These are phyloP conservation scores for Zangia roseola DNA, from an alignment of 768 basidiomycete genomes.

Conservation along the genomic window DNA sequence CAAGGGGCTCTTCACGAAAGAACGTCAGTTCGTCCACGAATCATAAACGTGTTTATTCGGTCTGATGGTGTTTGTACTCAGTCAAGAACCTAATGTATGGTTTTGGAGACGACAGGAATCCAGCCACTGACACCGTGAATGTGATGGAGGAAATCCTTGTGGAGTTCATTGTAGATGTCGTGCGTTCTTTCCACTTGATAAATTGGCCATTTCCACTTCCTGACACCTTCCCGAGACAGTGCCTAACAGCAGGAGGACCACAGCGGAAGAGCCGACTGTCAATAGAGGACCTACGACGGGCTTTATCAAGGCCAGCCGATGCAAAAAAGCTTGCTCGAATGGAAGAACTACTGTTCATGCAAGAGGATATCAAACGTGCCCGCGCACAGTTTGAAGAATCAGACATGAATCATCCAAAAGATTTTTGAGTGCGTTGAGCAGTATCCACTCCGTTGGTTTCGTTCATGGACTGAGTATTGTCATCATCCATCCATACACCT, in stretches of 20 bases:
- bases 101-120: conserved; percentile 89
- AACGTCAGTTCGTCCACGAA: conserved; percentile 49
- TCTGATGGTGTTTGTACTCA: conserved; percentile 30
- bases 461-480: background rate
- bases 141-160: conserved; percentile 94
- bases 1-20: conserved; percentile 78
- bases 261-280: conserved; percentile 74
- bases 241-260: conserved; percentile 67
- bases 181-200: conserved; percentile 41
- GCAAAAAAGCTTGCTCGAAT: conserved; percentile 89
- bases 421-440: conserved; percentile 35
- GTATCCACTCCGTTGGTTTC: background rate
- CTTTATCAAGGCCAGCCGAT: conserved; percentile 80
- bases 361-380: conserved; percentile 90
- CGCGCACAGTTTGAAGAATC: conserved; percentile 71
- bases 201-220: background rate
- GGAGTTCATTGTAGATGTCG: conserved; percentile 88
- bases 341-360: conserved; percentile 92
- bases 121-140: conserved; percentile 82
- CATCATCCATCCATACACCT: conserved; percentile 1
- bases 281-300: conserved; percentile 82
- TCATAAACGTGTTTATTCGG: conserved; percentile 1
- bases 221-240: conserved; percentile 42
- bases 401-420: conserved; percentile 46
- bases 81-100: conserved; percentile 90